These are phyloP conservation scores for Ceratobasidium sp. DNA, from an alignment of 1,284 basidiomycete genomes.

Conservation along the genomic window DNA sequence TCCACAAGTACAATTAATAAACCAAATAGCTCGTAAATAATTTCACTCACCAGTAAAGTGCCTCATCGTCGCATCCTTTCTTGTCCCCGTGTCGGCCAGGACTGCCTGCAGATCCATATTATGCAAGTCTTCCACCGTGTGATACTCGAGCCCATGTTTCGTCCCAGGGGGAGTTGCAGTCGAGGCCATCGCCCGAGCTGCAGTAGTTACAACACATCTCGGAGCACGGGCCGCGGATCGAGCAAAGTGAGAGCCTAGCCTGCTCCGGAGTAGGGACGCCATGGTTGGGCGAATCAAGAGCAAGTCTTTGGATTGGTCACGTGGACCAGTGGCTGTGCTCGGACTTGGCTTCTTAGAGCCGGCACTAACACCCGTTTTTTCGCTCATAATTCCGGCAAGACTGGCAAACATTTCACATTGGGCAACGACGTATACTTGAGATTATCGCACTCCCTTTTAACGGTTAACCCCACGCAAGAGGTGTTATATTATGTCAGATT, in stretches of 20 bases:
- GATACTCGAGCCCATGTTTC: conserved; percentile 53
- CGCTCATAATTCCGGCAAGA: background rate
- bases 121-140: conserved; percentile 86
- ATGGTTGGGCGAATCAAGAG: conserved; percentile 44
- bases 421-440: too few relatives aligned
- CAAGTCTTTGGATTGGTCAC: conserved; percentile 25
- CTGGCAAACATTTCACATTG: too few relatives aligned
- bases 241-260: conserved; percentile 39
- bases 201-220: conserved; percentile 6
- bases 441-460: too few relatives aligned
- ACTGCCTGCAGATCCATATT: conserved; percentile 81
- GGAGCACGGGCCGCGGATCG: conserved; percentile 14
- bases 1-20: background rate
- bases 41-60: conserved; percentile 84
- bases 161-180: conserved; percentile 26
- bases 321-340: conserved; percentile 31
- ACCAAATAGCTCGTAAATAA: conserved; percentile 19
- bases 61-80: conserved; percentile 85
- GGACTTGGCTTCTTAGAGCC: background rate
- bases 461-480: too few relatives aligned
- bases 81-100: conserved; percentile 77
- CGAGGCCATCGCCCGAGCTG: conserved; percentile 27
- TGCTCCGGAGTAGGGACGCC: conserved; percentile 38
- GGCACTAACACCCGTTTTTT: background rate
- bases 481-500: too few relatives aligned